A percentile compares a stretch with the other conserved stretches of the same genome.
Evolutionary conservation across 2,329 filamentous ascomycete genomes (phyloP).

Genomic region (Aspergillus latus): DNA sequence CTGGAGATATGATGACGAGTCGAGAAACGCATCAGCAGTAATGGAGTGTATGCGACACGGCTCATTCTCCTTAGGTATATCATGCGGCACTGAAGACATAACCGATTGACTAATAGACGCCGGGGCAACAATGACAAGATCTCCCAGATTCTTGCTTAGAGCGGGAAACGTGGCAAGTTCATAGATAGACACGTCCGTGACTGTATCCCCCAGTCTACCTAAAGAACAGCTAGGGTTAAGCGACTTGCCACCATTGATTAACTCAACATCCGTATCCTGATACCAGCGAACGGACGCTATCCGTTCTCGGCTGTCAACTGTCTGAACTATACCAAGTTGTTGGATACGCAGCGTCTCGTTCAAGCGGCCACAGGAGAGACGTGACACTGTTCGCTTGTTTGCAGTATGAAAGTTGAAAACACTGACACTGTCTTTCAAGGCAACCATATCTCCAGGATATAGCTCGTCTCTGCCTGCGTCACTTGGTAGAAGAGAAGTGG

Average conservation of each 20-base stretch:
- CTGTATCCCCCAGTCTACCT: slow-evolving; percentile 42
- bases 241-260: slow-evolving; percentile 31
- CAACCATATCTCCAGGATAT: slow-evolving; percentile 58
- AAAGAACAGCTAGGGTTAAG: slow-evolving; percentile 46
- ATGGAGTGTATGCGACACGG: slow-evolving; percentile 19
- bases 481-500: slow-evolving; percentile 41
- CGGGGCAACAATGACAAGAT: slow-evolving; percentile 54
- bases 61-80: slow-evolving; percentile 7
- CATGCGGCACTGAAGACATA: slow-evolving; percentile 1
- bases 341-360: slow-evolving; percentile 33
- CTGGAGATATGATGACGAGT: slow-evolving; percentile 18
- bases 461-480: slow-evolving; percentile 51
- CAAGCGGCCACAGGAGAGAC: not conserved
- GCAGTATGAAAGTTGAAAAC: slow-evolving; percentile 2
- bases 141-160: slow-evolving; percentile 51
- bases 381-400: not conserved
- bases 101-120: slow-evolving; percentile 21
- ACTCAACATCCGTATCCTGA: slow-evolving; percentile 36
- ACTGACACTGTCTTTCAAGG: slow-evolving; percentile 44
- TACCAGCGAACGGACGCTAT: slow-evolving; percentile 60
- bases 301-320: slow-evolving; percentile 55
- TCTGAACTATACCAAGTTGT: slow-evolving; percentile 58
- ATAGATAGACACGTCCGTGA: slow-evolving; percentile 59
- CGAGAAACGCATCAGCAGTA: slow-evolving; percentile 13
- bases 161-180: slow-evolving; percentile 55